Evolutionary conservation across 2,329 filamentous ascomycete species (phyloP).

Genomic region (Exophiala calicioides): DNA sequence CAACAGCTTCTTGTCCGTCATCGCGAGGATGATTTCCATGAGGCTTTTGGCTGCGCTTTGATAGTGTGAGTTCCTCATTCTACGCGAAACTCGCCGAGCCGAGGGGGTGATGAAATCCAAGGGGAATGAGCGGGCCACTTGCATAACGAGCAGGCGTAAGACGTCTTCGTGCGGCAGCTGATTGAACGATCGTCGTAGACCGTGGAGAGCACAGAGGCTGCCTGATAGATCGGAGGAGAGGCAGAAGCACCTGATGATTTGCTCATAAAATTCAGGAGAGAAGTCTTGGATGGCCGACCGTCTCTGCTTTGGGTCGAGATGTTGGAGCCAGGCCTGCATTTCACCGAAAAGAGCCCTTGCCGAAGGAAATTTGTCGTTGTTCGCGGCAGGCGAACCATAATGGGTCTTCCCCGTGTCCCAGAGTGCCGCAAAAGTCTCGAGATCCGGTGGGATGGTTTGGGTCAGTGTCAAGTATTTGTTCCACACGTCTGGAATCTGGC

Average conservation of each 20-base stretch:
- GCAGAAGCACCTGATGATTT: conserved; percentile 55
- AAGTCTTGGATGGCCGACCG: conserved; percentile 39
- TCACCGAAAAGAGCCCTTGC: conserved; percentile 49
- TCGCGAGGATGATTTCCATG: conserved; percentile 48
- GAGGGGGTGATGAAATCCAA: conserved; percentile 33
- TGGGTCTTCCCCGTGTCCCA: conserved; percentile 58
- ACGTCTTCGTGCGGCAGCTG: conserved; percentile 50
- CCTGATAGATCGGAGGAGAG: conserved; percentile 51
- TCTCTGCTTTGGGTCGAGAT: conserved; percentile 37
- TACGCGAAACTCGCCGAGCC: conserved; percentile 9
- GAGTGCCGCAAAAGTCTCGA: conserved; percentile 68
- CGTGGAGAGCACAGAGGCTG: conserved; percentile 52
- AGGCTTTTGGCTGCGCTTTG: conserved; percentile 44
- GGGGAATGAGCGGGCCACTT: conserved; percentile 49
- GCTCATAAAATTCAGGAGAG: conserved; percentile 53
- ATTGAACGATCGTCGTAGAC: conserved; percentile 46
- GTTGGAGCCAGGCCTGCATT: conserved; percentile 51
- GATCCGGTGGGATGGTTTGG: conserved; percentile 57
- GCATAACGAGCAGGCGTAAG: conserved; percentile 50
- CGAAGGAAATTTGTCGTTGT: conserved; percentile 48
- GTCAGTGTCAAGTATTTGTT: conserved; percentile 59
- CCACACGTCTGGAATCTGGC: conserved; percentile 57
- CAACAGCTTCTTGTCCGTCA: conserved; percentile 46
- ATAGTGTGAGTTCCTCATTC: conserved; percentile 30
- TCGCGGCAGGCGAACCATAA: conserved; percentile 51